Conservation (phyloP, 345 rosid genomes). For the Sonneratia alba region DNA sequence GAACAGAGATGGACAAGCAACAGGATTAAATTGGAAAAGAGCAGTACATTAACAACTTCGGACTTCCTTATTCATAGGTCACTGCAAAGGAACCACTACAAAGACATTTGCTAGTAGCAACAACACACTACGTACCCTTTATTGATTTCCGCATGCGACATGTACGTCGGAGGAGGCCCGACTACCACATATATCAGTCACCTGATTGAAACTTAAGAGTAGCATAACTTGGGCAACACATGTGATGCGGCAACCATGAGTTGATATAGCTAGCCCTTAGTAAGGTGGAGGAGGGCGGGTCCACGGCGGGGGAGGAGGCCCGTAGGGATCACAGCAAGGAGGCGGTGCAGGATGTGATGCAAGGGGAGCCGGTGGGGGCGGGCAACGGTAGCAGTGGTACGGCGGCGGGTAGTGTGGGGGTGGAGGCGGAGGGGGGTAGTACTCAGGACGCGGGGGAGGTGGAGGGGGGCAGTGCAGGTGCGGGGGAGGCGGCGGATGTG, state of each 20-base stretch:
- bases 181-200: no score
- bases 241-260: neutral
- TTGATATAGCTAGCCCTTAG: neutral
- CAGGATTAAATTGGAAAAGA: no score
- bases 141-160: no score
- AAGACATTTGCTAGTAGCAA: no score
- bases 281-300: constrained; percentile 13
- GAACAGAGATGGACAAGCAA: no score
- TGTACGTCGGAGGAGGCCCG: no score
- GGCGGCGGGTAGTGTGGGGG: constrained; percentile 8
- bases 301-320: constrained; percentile 14
- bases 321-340: constrained; percentile 12
- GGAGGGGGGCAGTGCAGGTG: constrained; percentile 12
- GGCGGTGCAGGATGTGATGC: constrained; percentile 3
- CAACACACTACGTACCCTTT: no score
- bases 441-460: constrained; percentile 8
- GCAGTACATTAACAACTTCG: no score
- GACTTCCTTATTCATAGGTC: no score
- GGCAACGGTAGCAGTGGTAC: neutral
- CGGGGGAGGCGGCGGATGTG: constrained; percentile 3
- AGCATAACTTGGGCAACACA: neutral
- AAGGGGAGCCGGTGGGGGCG: constrained; percentile 5
- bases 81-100: no score
- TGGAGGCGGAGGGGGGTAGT: constrained; percentile 13
- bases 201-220: neutral